phyloP scores from a whole-genome alignment of 2,329 filamentous ascomycete genomes.

The Orbilia ellipsospora region DNA sequence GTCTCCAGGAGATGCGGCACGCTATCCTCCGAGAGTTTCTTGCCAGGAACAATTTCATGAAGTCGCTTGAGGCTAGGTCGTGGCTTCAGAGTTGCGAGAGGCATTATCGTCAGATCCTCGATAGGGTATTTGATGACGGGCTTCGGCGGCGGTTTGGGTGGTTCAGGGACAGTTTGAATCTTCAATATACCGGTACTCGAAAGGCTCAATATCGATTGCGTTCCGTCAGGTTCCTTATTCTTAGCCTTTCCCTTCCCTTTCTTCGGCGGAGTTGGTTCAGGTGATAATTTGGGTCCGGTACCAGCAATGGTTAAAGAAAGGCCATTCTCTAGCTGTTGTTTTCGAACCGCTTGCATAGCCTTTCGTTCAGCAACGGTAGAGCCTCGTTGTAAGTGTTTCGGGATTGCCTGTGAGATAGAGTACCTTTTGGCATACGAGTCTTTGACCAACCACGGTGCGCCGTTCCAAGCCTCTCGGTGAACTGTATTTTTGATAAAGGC shows the following conservation, averaged over 20 bases:
- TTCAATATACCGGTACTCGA: conserved; percentile 35
- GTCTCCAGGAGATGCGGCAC: conserved; percentile 87
- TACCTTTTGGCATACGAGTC: conserved; percentile 83
- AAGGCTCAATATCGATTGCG: conserved; percentile 24
- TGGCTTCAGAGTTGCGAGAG: conserved; percentile 70
- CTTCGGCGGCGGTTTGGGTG: conserved; percentile 73
- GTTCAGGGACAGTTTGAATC: conserved; percentile 57
- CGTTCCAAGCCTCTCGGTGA: conserved; percentile 89
- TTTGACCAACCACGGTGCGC: conserved; percentile 97
- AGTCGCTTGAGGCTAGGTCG: conserved; percentile 83
- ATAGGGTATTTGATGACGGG: conserved; percentile 92
- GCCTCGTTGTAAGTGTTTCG: conserved; percentile 82
- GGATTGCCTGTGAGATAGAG: conserved; percentile 87
- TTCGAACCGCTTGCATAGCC: conserved; percentile 74
- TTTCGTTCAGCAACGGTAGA: conserved; percentile 82
- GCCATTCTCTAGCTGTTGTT: conserved; percentile 62
- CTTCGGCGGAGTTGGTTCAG: conserved; percentile 24
- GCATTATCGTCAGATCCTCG: conserved; percentile 86
- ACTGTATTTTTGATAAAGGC: conserved; percentile 96
- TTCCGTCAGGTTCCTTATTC: conserved; percentile 44
- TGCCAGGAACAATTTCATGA: conserved; percentile 69
- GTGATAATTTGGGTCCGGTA: conserved; percentile 45
- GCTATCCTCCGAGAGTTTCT: conserved; percentile 81
- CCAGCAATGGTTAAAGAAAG: conserved; percentile 51
- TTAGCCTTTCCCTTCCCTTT: conserved; percentile 47